These are phyloP conservation scores for Colletotrichum falcatum DNA, from an alignment of 2,329 filamentous ascomycete species.

Conservation along the genomic window DNA sequence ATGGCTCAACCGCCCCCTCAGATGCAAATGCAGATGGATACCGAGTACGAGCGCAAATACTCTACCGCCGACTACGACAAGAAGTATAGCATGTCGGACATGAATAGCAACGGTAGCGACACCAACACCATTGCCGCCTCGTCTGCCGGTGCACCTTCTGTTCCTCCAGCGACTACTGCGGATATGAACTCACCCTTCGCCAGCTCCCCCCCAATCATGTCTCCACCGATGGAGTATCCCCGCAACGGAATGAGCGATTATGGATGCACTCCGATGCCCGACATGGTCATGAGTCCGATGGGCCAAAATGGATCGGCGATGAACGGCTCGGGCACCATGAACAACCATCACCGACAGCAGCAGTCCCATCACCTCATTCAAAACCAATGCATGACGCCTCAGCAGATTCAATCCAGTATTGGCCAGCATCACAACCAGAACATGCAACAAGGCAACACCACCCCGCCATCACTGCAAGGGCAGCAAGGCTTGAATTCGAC, in stretches of 20 bases:
- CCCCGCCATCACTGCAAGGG: slow-evolving; percentile 28
- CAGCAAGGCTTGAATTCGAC: slow-evolving; percentile 41
- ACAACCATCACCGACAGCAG: slow-evolving; percentile 49
- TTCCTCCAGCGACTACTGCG: slow-evolving; percentile 43
- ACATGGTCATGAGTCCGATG: slow-evolving; percentile 66
- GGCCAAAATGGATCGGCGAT: slow-evolving; percentile 48
- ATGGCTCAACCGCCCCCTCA: slow-evolving; percentile 65
- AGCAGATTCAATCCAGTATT: slow-evolving; percentile 49
- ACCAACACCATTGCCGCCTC: slow-evolving; percentile 50
- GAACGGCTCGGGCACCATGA: slow-evolving; percentile 43
- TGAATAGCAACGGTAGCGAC: slow-evolving; percentile 51
- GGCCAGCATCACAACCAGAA: slow-evolving; percentile 48
- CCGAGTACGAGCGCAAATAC: slow-evolving; percentile 61
- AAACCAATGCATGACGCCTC: slow-evolving; percentile 44
- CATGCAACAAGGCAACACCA: slow-evolving; percentile 45
- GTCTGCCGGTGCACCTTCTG: slow-evolving; percentile 45
- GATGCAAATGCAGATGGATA: slow-evolving; percentile 58
- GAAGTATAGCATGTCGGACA: slow-evolving; percentile 54
- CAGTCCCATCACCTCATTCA: slow-evolving; percentile 48
- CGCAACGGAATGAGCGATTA: slow-evolving; percentile 57
- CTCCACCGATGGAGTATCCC: slow-evolving; percentile 63
- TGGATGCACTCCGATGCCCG: slow-evolving; percentile 58
- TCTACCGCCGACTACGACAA: slow-evolving; percentile 57
- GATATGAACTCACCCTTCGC: slow-evolving; percentile 65
- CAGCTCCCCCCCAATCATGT: slow-evolving; percentile 66